Conservation (phyloP, 306 rosid genomes). For the Prinsepia uniflora region DNA sequence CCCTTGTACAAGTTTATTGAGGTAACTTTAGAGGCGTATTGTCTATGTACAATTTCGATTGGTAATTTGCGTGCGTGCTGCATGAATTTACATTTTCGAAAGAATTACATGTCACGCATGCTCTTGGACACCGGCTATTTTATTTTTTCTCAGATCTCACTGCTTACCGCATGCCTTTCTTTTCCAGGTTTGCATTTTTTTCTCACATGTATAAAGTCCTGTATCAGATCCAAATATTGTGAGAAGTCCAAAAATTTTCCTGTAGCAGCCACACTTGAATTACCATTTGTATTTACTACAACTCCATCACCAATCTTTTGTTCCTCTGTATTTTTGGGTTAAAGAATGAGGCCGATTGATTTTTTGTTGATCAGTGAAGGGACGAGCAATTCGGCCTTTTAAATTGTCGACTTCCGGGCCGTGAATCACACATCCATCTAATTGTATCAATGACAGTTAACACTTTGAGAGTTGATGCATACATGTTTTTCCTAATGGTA, state of each 20-base stretch:
- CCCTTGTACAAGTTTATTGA: slow-evolving; percentile 39
- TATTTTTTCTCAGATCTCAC: background rate
- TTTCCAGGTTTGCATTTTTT: slow-evolving; percentile 31
- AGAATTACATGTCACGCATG: background rate
- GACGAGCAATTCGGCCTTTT: background rate
- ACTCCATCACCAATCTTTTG: background rate
- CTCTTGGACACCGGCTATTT: background rate
- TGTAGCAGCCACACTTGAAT: slow-evolving; percentile 12
- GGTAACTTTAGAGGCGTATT: slow-evolving; percentile 21
- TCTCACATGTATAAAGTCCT: slow-evolving; percentile 29
- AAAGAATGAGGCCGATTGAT: background rate
- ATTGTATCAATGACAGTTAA: background rate
- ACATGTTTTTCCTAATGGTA: background rate
- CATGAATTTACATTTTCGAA: background rate
- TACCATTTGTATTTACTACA: slow-evolving; percentile 25
- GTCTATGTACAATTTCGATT: background rate
- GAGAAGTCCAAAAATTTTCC: slow-evolving; percentile 19
- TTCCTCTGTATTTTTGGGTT: slow-evolving; percentile 19
- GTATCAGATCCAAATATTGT: slow-evolving; percentile 25
- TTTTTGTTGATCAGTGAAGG: slow-evolving; percentile 1
- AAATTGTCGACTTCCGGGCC: background rate
- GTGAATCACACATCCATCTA: background rate
- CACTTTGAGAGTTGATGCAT: background rate
- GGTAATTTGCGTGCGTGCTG: background rate
- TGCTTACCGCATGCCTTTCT: slow-evolving; percentile 8